Evolutionary conservation across 768 basidiomycete species (phyloP).

Genomic region (Suillus subaureus): DNA sequence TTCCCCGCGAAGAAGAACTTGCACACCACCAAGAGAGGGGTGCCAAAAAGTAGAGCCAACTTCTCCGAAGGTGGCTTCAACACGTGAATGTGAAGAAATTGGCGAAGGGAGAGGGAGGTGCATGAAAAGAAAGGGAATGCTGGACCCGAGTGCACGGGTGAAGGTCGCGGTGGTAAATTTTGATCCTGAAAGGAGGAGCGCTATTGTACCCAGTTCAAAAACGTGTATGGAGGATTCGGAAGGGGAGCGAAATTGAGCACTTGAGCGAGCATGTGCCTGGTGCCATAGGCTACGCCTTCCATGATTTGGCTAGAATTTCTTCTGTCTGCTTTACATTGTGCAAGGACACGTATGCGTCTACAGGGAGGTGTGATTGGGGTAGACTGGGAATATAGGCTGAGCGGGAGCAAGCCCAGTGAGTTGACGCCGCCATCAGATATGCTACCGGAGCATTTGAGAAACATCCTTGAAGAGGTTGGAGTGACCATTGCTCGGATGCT

Average conservation of each 20-base stretch:
- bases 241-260: not conserved
- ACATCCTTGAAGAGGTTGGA: too few species aligned
- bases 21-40: constrained; percentile 55
- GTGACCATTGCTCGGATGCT: too few species aligned
- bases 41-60: constrained; percentile 66
- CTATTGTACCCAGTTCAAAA: constrained; percentile 42
- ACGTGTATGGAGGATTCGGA: not conserved
- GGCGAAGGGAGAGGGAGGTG: constrained; percentile 56
- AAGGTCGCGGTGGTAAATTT: constrained; percentile 74
- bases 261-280: constrained; percentile 41
- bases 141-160: constrained; percentile 70
- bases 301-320: too few species aligned
- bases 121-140: constrained; percentile 77
- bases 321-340: too few species aligned
- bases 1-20: constrained; percentile 58
- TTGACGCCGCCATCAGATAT: too few species aligned
- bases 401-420: too few species aligned
- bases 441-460: too few species aligned
- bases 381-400: too few species aligned
- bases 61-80: constrained; percentile 19
- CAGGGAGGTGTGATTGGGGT: too few species aligned
- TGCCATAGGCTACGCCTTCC: constrained; percentile 89
- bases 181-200: constrained; percentile 81
- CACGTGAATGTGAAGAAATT: constrained; percentile 15
- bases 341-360: too few species aligned